phyloP scores from a whole-genome alignment of 1,284 basidiomycete genomes.

The Moniliella sp. region DNA sequence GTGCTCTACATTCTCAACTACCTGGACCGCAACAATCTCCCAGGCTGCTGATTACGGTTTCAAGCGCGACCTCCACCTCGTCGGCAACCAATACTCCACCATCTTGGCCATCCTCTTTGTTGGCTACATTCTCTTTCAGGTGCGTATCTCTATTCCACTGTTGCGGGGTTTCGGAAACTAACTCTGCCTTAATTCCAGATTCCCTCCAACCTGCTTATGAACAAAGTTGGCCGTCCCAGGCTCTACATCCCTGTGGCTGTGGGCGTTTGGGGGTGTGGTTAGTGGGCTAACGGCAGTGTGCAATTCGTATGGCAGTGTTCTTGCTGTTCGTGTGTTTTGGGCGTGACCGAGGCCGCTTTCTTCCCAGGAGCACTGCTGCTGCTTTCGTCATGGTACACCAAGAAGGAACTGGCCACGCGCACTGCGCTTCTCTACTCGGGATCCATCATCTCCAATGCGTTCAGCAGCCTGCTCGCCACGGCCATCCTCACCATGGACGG shows the following conservation, averaged over 20 bases:
- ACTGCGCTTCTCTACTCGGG: background rate
- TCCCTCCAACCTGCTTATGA: conserved; percentile 1
- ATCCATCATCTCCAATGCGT: conserved; percentile 10
- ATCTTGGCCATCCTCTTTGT: conserved; percentile 4
- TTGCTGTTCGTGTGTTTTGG: conserved; percentile 3
- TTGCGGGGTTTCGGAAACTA: too few relatives aligned
- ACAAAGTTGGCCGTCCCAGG: conserved; percentile 1
- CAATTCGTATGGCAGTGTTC: background rate
- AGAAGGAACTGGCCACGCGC: conserved; percentile 2
- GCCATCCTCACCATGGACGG: conserved; percentile 6
- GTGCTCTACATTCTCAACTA: conserved; percentile 1
- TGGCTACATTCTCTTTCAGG: too few relatives aligned
- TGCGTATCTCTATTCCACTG: too few relatives aligned
- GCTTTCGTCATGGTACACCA: conserved; percentile 5
- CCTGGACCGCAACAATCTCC: conserved; percentile 2
- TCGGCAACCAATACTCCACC: conserved; percentile 3
- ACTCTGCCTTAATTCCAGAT: too few relatives aligned
- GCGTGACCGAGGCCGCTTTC: conserved; percentile 4
- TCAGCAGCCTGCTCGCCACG: conserved; percentile 13
- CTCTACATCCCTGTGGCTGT: conserved; percentile 1
- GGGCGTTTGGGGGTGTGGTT: conserved; percentile 1
- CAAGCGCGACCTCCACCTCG: conserved; percentile 2
- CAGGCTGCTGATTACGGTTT: conserved; percentile 1
- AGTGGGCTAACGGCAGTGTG: conserved; percentile 1
- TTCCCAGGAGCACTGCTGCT: conserved; percentile 5